Conservation (phyloP, 2,329 filamentous ascomycete genomes). For the Clonostachys rhizophaga region DNA sequence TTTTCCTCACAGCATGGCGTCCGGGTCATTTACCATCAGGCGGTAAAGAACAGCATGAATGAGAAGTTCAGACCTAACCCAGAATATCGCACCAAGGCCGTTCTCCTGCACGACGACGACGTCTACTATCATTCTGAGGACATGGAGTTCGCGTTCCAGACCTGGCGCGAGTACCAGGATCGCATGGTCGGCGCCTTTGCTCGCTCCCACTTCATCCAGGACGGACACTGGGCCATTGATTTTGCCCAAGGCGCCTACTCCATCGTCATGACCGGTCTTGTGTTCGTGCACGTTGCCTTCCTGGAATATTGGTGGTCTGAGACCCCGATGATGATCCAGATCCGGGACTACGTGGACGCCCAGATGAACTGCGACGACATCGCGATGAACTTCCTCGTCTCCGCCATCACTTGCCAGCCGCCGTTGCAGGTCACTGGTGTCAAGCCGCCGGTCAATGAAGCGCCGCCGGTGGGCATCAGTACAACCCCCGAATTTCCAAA, state of each 20-base stretch:
- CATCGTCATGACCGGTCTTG: slow-evolving; percentile 29
- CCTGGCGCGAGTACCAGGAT: slow-evolving; percentile 28
- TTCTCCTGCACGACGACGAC: slow-evolving; percentile 33
- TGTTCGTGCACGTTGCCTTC: slow-evolving; percentile 28
- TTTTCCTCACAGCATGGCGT: slow-evolving; percentile 21
- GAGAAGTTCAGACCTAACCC: slow-evolving; percentile 28
- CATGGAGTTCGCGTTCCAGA: slow-evolving; percentile 32
- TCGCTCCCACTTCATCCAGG: slow-evolving; percentile 20
- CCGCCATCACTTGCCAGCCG: slow-evolving; percentile 22
- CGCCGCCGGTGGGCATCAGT: slow-evolving; percentile 23
- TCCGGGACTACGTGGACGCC: slow-evolving; percentile 28
- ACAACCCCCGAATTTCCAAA: slow-evolving; percentile 21
- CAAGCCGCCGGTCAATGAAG: slow-evolving; percentile 21
- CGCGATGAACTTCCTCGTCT: slow-evolving; percentile 28
- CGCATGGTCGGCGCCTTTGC: slow-evolving; percentile 26
- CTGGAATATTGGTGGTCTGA: slow-evolving; percentile 29
- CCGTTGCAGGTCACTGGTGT: slow-evolving; percentile 26
- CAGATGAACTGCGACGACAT: slow-evolving; percentile 34
- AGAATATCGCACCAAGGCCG: slow-evolving; percentile 26
- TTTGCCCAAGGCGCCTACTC: slow-evolving; percentile 22
- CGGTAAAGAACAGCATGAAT: slow-evolving; percentile 26
- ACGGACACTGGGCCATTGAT: slow-evolving; percentile 20
- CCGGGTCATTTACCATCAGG: slow-evolving; percentile 23
- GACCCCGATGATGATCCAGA: slow-evolving; percentile 17
- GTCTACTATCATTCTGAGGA: slow-evolving; percentile 29